Evolutionary conservation across 495 filamentous ascomycete species (phyloP).

Genomic region (Neurospora tetrasperma): DNA sequence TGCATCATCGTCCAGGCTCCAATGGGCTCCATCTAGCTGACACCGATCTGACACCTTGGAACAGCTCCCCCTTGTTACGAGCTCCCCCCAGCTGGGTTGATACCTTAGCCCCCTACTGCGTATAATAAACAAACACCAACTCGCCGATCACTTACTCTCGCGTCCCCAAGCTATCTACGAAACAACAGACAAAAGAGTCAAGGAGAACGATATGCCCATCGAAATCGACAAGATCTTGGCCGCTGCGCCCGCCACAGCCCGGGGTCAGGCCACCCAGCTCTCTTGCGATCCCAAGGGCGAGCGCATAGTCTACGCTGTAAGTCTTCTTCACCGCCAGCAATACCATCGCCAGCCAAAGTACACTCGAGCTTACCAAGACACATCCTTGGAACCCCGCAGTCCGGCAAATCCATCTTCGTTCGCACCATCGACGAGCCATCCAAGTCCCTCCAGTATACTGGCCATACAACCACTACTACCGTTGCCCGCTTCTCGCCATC

Average conservation of each 20-base stretch:
- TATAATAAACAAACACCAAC: not conserved
- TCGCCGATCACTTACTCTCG: not conserved
- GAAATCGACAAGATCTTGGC: constrained; percentile 45
- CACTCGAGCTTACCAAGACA: not conserved
- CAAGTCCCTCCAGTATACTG: constrained; percentile 73
- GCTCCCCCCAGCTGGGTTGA: not conserved
- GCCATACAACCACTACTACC: constrained; percentile 77
- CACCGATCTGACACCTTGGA: not conserved
- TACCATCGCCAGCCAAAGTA: not conserved
- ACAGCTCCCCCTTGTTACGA: not conserved
- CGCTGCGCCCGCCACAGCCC: constrained; percentile 62
- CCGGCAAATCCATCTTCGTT: constrained; percentile 91
- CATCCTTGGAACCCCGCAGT: constrained; percentile 37
- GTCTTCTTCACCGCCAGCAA: constrained; percentile 14
- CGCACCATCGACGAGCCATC: constrained; percentile 86
- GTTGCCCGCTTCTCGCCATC: constrained; percentile 92
- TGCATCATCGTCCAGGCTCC: not conserved
- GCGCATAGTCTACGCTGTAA: constrained; percentile 86
- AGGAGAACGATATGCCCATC: constrained; percentile 34
- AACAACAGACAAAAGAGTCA: not conserved
- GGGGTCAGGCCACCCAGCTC: constrained; percentile 82
- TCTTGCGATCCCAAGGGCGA: constrained; percentile 86
- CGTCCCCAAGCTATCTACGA: constrained; percentile 6
- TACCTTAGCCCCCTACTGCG: not conserved
- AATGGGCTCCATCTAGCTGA: not conserved